A percentile compares a stretch with the other conserved stretches of the same genome.
Conservation (phyloP, 208 protist genomes). For the Leishmania martiniquensis region DNA sequence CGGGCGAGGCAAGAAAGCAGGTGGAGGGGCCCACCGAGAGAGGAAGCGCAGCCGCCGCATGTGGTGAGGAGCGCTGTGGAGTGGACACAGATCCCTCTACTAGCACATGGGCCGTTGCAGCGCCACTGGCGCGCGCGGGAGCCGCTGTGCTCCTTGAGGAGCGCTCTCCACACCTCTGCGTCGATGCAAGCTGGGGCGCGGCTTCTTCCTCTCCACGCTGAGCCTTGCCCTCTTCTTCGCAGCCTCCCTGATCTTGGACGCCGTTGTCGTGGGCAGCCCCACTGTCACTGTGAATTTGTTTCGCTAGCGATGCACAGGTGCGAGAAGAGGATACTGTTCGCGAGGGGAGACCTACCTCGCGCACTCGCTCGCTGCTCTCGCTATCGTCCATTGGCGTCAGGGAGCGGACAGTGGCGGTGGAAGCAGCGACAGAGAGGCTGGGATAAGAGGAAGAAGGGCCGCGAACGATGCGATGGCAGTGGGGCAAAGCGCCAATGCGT, state of each 20-base stretch:
- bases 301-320: neutral
- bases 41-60: neutral
- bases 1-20: conserved; percentile 5
- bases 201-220: neutral
- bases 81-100: conserved; percentile 6
- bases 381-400: neutral
- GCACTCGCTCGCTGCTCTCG: neutral
- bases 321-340: no score
- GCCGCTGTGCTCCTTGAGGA: neutral
- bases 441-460: neutral
- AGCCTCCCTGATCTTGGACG: neutral
- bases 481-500: neutral
- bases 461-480: neutral
- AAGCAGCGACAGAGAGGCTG: neutral
- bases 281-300: neutral
- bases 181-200: neutral
- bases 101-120: neutral
- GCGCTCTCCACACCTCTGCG: conserved; percentile 2
- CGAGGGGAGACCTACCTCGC: neutral
- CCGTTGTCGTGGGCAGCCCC: neutral
- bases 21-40: neutral
- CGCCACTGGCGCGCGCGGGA: neutral
- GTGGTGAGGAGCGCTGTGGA: conserved; percentile 8
- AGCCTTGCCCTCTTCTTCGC: neutral
- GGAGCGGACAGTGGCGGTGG: neutral